A percentile compares a stretch with the other conserved stretches of the same genome.
Evolutionary conservation across 2,329 filamentous ascomycete genomes (phyloP).

Genomic region (Penicillium italicum): DNA sequence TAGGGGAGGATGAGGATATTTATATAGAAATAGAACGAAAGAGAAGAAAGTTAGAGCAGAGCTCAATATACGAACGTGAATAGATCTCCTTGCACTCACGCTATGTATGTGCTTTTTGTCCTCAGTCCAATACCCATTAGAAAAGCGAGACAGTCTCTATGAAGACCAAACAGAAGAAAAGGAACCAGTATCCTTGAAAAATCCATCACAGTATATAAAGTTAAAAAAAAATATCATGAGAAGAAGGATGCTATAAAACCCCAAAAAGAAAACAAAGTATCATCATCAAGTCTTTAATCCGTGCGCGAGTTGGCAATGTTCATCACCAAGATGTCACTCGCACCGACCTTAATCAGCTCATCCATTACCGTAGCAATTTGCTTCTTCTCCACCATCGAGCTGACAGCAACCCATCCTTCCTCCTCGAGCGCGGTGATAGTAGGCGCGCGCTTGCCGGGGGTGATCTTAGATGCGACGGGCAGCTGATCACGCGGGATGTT

Average conservation of each 20-base stretch:
- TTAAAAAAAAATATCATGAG: slow-evolving; percentile 1
- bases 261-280: slow-evolving; percentile 1
- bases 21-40: not conserved
- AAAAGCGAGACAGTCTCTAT: slow-evolving; percentile 4
- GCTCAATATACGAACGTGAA: not conserved
- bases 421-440: slow-evolving; percentile 88
- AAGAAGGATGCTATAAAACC: slow-evolving; percentile 6
- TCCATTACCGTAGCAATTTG: slow-evolving; percentile 85
- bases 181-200: not conserved
- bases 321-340: slow-evolving; percentile 78
- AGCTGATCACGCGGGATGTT: slow-evolving; percentile 76
- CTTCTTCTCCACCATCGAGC: slow-evolving; percentile 88
- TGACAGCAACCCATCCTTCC: slow-evolving; percentile 90
- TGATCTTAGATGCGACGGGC: slow-evolving; percentile 66
- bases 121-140: not conserved
- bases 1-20: not conserved
- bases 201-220: not conserved
- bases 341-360: slow-evolving; percentile 69
- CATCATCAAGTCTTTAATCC: slow-evolving; percentile 23
- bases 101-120: slow-evolving; percentile 16
- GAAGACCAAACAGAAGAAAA: slow-evolving; percentile 5
- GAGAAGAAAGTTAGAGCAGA: not conserved
- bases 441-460: slow-evolving; percentile 88
- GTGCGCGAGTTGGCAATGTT: slow-evolving; percentile 77
- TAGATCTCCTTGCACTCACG: slow-evolving; percentile 12